phyloP scores from a whole-genome alignment of 2,329 filamentous ascomycete species.

The Mycosphaerella sp. region DNA sequence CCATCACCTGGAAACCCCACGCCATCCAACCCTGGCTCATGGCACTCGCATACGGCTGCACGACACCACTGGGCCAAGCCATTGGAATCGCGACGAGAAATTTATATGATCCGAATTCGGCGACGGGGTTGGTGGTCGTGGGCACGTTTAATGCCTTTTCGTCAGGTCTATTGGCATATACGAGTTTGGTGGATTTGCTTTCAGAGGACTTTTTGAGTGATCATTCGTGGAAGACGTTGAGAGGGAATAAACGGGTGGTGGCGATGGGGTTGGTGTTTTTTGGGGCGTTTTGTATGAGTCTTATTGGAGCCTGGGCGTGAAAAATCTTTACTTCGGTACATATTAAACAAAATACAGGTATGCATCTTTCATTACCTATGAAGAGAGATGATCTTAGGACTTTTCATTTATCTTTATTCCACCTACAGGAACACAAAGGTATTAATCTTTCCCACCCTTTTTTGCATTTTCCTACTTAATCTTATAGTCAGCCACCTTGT shows the following conservation, averaged over 20 bases:
- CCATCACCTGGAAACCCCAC: conserved; percentile 43
- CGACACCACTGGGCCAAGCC: conserved; percentile 41
- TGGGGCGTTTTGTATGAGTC: conserved; percentile 55
- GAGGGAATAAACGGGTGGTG: conserved; percentile 50
- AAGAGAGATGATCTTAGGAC: no score
- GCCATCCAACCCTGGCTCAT: conserved; percentile 66
- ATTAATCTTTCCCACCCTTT: no score
- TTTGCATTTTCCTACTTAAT: no score
- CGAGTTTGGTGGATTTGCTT: conserved; percentile 41
- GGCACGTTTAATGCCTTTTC: conserved; percentile 45
- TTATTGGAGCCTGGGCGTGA: conserved; percentile 58
- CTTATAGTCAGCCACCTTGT: no score
- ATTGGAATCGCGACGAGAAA: conserved; percentile 40
- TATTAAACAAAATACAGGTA: no score
- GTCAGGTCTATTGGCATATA: conserved; percentile 42
- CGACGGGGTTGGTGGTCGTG: conserved; percentile 39
- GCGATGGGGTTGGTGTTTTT: conserved; percentile 54
- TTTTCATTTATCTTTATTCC: no score
- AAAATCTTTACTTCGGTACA: no score
- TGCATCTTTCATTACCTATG: no score
- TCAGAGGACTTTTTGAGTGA: conserved; percentile 51
- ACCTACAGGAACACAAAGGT: no score
- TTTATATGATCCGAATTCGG: conserved; percentile 39
- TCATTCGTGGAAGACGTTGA: conserved; percentile 52
- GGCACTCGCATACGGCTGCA: conserved; percentile 53